Conservation (phyloP, 768 basidiomycete genomes). For the Calvatia gigantea region DNA sequence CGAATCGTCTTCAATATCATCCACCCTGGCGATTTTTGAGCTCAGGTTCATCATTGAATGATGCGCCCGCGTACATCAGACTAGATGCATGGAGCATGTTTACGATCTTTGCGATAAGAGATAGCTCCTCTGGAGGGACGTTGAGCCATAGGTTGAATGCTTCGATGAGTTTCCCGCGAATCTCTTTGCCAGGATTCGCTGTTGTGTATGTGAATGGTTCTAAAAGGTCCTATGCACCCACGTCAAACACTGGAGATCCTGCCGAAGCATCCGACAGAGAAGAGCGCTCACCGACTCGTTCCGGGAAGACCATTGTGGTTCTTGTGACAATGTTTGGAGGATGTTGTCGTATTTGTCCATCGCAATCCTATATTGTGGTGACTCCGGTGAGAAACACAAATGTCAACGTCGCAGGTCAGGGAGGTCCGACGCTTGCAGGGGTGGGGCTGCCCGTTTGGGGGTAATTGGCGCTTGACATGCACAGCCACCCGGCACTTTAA, state of each 20-base stretch:
- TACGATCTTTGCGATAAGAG: slow-evolving; percentile 75
- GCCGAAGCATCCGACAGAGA: neutral
- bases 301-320: slow-evolving; percentile 31
- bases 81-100: slow-evolving; percentile 95
- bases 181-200: slow-evolving; percentile 88
- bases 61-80: slow-evolving; percentile 58
- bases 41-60: neutral
- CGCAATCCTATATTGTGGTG: neutral
- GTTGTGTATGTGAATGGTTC: slow-evolving; percentile 88
- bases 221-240: slow-evolving; percentile 23
- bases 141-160: slow-evolving; percentile 93
- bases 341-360: slow-evolving; percentile 40
- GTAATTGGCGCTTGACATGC: neutral
- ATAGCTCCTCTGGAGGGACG: slow-evolving; percentile 70
- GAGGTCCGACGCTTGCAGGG: neutral
- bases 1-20: slow-evolving; percentile 92
- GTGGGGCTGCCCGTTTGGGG: neutral
- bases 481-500: slow-evolving; percentile 12
- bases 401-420: neutral
- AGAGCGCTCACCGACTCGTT: slow-evolving; percentile 29
- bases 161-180: slow-evolving; percentile 80
- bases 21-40: slow-evolving; percentile 52
- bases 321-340: slow-evolving; percentile 26
- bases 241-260: neutral
- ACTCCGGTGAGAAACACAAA: neutral